Evolutionary conservation across 2,329 filamentous ascomycete species (phyloP).

Genomic region (Xylariaceae sp.): DNA sequence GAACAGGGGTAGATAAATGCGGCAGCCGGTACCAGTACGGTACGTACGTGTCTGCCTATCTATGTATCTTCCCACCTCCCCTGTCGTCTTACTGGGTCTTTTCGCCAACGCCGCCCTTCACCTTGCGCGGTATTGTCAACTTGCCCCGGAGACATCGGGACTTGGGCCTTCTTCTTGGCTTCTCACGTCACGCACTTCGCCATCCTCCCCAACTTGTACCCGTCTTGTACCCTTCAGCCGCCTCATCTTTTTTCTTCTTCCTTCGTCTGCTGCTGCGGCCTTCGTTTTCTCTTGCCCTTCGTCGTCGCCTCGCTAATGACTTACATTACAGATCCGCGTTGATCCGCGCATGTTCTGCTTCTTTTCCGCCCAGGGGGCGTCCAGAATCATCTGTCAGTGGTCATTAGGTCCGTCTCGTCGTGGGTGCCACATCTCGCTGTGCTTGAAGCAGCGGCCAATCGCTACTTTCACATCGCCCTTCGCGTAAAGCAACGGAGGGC

Average conservation of each 20-base stretch:
- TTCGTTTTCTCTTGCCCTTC: not conserved
- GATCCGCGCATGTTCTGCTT: constrained; percentile 1
- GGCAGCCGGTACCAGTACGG: not conserved
- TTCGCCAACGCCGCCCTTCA: constrained; percentile 5
- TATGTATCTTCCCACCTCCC: not conserved
- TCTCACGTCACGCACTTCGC: too few species aligned
- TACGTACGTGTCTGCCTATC: not conserved
- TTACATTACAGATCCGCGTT: constrained; percentile 4
- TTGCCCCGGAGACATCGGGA: too few species aligned
- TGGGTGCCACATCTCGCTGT: not conserved
- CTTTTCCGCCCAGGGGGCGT: not conserved
- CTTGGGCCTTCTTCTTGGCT: too few species aligned
- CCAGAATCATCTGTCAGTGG: not conserved
- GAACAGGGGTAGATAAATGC: not conserved
- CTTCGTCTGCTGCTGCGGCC: not conserved
- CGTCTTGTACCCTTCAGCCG: not conserved
- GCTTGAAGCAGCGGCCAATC: constrained; percentile 1
- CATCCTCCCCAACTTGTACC: not conserved
- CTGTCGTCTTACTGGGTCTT: constrained; percentile 4
- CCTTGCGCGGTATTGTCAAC: constrained; percentile 3
- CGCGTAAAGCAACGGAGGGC: not conserved
- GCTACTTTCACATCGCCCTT: constrained; percentile 3
- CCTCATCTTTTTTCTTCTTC: not conserved
- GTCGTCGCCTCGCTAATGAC: constrained; percentile 1
- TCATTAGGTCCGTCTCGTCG: not conserved